Base-by-base conservation (phyloP, 1,284 basidiomycete genomes). In the Irpex rosettiformis region DNA sequence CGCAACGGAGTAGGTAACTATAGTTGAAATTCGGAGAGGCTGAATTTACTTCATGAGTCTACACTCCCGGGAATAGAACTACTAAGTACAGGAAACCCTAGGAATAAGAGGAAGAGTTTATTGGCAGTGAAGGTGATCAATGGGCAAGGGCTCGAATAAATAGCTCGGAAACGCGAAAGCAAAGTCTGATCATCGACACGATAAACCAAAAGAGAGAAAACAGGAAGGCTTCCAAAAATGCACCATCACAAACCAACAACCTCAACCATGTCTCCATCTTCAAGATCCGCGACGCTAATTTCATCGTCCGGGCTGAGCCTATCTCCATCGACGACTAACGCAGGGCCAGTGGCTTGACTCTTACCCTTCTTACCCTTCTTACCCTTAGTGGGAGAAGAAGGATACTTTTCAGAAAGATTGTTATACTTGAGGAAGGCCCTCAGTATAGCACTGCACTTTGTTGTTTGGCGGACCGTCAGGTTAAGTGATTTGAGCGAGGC, bases 261-360 rank as follows among this genome's bases (percentile, higher is more conserved):
- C 61, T 91, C 89, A 25, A 91, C 80, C 73, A 84, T 70, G 70
- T 91, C 89, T 0, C 89, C 89, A 64, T 91, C 88, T 64, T 91
- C 89, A 60, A 91, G 63, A 61, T 88, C 89, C 24, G 80, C 79
- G 13, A 82, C 80, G 7, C 83, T 77, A 61, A 91, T 90, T 61
- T 79, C 78, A 10, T 75, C 71, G 45, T 79, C 74, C 42, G 82
- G 76, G 11, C 74, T 75, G 75, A 89, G 77, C 67, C 76, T 84
- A 49, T 89, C 88, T 4, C 89, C 89, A 65, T 91, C 89, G 18
- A 91, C 73, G 64, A 76, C 76, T 33, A 91, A 64, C 49, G 70
- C 72, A 11, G 88, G 88, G 4, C 77, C 70, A 11, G 65, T 58
- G 4, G 55, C 55, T 53, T 56, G 70, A 18, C 60, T 66, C 63